These are phyloP conservation scores for Ascobolus immersus DNA, from an alignment of 495 filamentous ascomycete genomes.

Conservation along the genomic window DNA sequence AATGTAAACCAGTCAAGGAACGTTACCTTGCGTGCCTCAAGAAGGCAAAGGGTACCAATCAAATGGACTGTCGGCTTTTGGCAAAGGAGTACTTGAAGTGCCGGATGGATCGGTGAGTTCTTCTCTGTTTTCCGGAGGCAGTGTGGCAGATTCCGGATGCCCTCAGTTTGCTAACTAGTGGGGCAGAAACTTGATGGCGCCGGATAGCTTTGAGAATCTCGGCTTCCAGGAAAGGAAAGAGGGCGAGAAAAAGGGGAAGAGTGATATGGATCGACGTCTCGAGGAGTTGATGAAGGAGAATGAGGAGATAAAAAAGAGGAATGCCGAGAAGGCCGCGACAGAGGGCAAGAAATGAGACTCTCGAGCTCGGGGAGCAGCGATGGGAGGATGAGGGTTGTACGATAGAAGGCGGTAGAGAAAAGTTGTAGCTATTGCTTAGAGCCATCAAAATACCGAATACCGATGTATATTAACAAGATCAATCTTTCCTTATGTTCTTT, in stretches of 20 bases:
- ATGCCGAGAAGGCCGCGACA: too few species aligned
- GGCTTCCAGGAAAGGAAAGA: constrained; percentile 37
- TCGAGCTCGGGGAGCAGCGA: too few species aligned
- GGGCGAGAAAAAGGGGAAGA: neutral
- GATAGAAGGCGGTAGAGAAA: too few species aligned
- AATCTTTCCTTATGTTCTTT: too few species aligned
- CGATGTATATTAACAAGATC: too few species aligned
- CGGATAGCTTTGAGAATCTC: constrained; percentile 75
- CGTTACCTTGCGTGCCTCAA: constrained; percentile 69
- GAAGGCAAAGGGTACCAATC: constrained; percentile 53
- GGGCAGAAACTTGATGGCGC: constrained; percentile 75
- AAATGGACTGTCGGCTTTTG: constrained; percentile 54
- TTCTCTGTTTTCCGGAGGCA: constrained; percentile 2
- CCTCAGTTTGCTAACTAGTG: neutral
- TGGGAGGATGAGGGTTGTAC: too few species aligned
- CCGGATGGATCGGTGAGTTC: constrained; percentile 73
- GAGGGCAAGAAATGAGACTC: too few species aligned
- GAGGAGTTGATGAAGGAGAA: constrained; percentile 14
- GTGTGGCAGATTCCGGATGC: constrained; percentile 3
- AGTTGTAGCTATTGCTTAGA: too few species aligned
- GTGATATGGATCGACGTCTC: constrained; percentile 1
- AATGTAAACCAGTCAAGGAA: constrained; percentile 73
- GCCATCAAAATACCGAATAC: too few species aligned
- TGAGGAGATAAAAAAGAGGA: constrained; percentile 8
- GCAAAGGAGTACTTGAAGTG: constrained; percentile 74